These are phyloP conservation scores for Ensete glaucum DNA, from an alignment of 176 grass and related monocot genomes.

Conservation along the genomic window DNA sequence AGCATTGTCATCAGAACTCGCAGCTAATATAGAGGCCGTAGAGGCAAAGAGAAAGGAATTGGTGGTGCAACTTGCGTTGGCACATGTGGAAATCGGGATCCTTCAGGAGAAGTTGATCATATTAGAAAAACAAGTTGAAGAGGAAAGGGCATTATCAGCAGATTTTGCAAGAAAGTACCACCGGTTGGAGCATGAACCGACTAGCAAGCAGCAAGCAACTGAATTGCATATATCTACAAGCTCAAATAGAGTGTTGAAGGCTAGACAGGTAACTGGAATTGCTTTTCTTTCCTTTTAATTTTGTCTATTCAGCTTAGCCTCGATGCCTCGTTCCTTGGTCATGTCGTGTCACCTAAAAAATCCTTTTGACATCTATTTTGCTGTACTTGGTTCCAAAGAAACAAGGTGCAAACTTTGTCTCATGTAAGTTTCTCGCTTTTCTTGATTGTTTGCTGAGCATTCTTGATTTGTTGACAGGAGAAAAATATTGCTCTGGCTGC, in stretches of 20 bases:
- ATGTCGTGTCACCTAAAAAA: not conserved
- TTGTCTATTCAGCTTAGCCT: not conserved
- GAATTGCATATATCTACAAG: constrained; percentile 16
- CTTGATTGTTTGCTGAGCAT: not conserved
- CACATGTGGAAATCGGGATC: constrained; percentile 35
- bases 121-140: constrained; percentile 42
- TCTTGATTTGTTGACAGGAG: constrained; percentile 31
- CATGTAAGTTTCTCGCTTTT: too few relatives aligned
- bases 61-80: constrained; percentile 28
- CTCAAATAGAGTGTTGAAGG: constrained; percentile 28
- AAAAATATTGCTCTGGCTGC: constrained; percentile 47
- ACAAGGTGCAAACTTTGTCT: constrained; percentile 1
- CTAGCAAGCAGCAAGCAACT: constrained; percentile 21
- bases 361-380: not conserved
- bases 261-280: constrained; percentile 47
- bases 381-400: too few relatives aligned
- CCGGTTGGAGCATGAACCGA: constrained; percentile 37
- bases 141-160: constrained; percentile 26
- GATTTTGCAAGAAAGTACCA: constrained; percentile 35
- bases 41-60: constrained; percentile 60
- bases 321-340: not conserved
- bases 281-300: not conserved
- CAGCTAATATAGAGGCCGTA: constrained; percentile 46
- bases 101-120: constrained; percentile 21
- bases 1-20: constrained; percentile 43